phyloP scores from a whole-genome alignment of 139 green algal genomes.

The Spirogloea muscicola region DNA sequence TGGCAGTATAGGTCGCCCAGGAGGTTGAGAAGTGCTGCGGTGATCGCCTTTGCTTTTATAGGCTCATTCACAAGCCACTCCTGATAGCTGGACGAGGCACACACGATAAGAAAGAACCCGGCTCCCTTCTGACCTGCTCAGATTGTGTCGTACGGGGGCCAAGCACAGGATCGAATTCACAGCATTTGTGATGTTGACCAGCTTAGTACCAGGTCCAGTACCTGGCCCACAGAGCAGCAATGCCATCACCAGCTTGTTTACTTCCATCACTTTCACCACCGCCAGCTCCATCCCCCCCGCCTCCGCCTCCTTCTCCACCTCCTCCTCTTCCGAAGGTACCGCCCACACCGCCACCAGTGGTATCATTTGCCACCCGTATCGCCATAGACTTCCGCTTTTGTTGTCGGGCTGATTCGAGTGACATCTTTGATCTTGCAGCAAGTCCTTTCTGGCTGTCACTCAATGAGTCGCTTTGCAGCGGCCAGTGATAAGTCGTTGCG shows the following conservation, averaged over 20 bases:
- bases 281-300: neutral
- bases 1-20: constrained; percentile 30
- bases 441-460: too few relatives aligned
- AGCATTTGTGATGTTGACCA: too few relatives aligned
- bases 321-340: too few relatives aligned
- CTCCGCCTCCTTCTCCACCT: too few relatives aligned
- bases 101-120: neutral
- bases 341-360: too few relatives aligned
- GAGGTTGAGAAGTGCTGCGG: constrained; percentile 21
- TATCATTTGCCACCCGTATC: too few relatives aligned
- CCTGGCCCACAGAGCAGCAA: neutral
- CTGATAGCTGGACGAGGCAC: constrained; percentile 1
- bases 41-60: neutral
- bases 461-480: too few relatives aligned
- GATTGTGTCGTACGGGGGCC: neutral
- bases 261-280: neutral
- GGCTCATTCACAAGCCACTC: neutral
- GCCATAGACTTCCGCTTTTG: too few relatives aligned
- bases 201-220: neutral
- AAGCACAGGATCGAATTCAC: too few relatives aligned
- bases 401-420: too few relatives aligned
- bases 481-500: too few relatives aligned
- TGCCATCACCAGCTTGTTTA: neutral
- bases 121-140: neutral
- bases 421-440: too few relatives aligned